These are phyloP conservation scores for Naematelia encephala DNA, from an alignment of 768 basidiomycete genomes.

Conservation along the genomic window DNA sequence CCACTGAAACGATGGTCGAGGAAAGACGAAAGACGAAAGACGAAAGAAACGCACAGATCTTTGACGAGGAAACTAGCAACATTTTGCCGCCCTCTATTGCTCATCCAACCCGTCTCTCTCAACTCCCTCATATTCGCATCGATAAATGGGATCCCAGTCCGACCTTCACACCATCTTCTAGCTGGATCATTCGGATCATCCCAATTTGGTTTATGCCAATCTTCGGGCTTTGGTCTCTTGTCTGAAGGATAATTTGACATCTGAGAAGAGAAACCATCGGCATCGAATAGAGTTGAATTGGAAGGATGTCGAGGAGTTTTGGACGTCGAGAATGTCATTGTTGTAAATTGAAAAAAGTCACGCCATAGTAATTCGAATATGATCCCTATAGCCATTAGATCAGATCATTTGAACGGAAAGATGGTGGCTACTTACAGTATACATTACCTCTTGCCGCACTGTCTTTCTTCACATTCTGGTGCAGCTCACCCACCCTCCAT, in stretches of 20 bases:
- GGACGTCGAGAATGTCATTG: constrained; percentile 31
- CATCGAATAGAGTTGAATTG: constrained; percentile 51
- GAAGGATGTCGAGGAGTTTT: background rate
- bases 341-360: constrained; percentile 53
- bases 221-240: constrained; percentile 24
- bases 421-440: constrained; percentile 42
- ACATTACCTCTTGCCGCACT: constrained; percentile 48
- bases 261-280: constrained; percentile 50
- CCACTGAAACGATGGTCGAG: no score
- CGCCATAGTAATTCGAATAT: constrained; percentile 54
- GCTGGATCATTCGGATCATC: constrained; percentile 34
- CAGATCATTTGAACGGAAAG: background rate
- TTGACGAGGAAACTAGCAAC: constrained; percentile 54
- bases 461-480: constrained; percentile 34
- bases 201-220: constrained; percentile 37
- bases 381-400: constrained; percentile 26
- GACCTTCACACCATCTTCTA: constrained; percentile 48
- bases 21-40: background rate
- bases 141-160: constrained; percentile 54
- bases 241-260: constrained; percentile 33
- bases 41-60: constrained; percentile 46
- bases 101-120: constrained; percentile 52
- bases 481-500: constrained; percentile 40
- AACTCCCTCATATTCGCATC: constrained; percentile 54
- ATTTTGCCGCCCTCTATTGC: constrained; percentile 55